phyloP scores from a whole-genome alignment of 1,284 basidiomycete species.

The Earliella scabrosa region DNA sequence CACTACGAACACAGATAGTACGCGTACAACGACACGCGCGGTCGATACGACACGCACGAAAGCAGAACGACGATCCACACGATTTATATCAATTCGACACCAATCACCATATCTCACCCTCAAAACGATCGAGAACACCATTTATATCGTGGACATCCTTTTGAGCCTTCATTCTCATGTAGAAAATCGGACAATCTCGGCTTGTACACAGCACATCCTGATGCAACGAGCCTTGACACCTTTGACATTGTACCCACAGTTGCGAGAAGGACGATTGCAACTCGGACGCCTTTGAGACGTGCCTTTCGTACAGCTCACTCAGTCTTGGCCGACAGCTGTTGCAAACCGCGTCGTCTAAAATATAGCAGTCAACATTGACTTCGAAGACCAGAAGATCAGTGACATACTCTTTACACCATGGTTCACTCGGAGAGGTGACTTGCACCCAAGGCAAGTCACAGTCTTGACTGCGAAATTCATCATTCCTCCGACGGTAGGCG shows the following conservation, averaged over 20 bases:
- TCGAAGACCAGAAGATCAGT: not conserved
- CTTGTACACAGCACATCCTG: slow-evolving; percentile 98
- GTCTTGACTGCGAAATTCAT: slow-evolving; percentile 98
- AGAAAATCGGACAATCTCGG: slow-evolving; percentile 98
- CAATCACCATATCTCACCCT: slow-evolving; percentile 60
- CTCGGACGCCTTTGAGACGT: slow-evolving; percentile 72
- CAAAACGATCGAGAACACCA: slow-evolving; percentile 81
- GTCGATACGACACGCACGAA: not conserved
- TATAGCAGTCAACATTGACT: not conserved
- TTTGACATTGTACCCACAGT: slow-evolving; percentile 95
- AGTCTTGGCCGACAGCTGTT: slow-evolving; percentile 87
- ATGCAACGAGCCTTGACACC: slow-evolving; percentile 95
- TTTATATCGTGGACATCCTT: slow-evolving; percentile 92
- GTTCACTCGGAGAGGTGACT: slow-evolving; percentile 78
- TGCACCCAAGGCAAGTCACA: slow-evolving; percentile 91
- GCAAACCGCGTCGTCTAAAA: slow-evolving; percentile 86
- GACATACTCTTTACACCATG: slow-evolving; percentile 72
- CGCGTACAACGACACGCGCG: not conserved
- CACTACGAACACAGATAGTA: not conserved
- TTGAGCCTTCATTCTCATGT: slow-evolving; percentile 95
- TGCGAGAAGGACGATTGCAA: slow-evolving; percentile 90
- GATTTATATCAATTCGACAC: not conserved
- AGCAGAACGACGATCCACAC: not conserved
- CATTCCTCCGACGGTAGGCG: slow-evolving; percentile 90
- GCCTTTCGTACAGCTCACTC: slow-evolving; percentile 91